Percentiles rank a stretch among this genome's conserved stretches.
Evolutionary conservation across 345 rosid species (phyloP).

Genomic region (Viola odorata): DNA sequence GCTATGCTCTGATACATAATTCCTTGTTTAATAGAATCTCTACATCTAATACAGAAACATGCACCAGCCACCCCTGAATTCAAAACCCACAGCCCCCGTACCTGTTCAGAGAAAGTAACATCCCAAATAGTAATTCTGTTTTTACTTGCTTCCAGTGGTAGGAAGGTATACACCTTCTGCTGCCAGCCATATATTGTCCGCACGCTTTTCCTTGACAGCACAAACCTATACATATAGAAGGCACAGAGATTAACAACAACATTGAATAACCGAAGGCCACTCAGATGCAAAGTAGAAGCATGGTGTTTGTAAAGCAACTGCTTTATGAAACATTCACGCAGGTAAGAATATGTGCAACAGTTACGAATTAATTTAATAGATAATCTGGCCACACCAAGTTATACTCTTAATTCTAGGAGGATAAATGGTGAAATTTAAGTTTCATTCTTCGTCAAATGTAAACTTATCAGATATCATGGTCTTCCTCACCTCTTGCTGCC

Average conservation of each 20-base stretch:
- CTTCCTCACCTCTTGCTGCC: conserved; percentile 93
- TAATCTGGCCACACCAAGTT: too few species aligned
- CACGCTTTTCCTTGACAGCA: conserved; percentile 72
- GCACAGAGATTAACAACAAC: conserved; percentile 5
- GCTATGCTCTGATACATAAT: conserved; percentile 4
- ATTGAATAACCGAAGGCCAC: neutral
- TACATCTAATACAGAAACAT: conserved; percentile 18
- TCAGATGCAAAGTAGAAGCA: neutral
- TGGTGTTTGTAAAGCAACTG: neutral
- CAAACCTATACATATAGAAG: conserved; percentile 52
- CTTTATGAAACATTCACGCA: neutral
- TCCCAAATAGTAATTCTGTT: neutral
- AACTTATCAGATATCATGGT: too few species aligned
- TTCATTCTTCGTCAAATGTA: too few species aligned
- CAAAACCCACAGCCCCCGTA: conserved; percentile 36
- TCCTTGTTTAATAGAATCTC: conserved; percentile 11
- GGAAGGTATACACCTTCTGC: conserved; percentile 98
- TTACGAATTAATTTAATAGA: too few species aligned
- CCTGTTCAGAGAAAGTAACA: conserved; percentile 24
- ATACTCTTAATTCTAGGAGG: too few species aligned
- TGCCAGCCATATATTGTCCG: conserved; percentile 90
- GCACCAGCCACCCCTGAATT: conserved; percentile 27
- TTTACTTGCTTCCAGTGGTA: conserved; percentile 49
- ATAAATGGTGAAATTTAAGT: too few species aligned
- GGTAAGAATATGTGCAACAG: too few species aligned